Conservation (phyloP, 768 basidiomycete species). For the Amanita phalloides region DNA sequence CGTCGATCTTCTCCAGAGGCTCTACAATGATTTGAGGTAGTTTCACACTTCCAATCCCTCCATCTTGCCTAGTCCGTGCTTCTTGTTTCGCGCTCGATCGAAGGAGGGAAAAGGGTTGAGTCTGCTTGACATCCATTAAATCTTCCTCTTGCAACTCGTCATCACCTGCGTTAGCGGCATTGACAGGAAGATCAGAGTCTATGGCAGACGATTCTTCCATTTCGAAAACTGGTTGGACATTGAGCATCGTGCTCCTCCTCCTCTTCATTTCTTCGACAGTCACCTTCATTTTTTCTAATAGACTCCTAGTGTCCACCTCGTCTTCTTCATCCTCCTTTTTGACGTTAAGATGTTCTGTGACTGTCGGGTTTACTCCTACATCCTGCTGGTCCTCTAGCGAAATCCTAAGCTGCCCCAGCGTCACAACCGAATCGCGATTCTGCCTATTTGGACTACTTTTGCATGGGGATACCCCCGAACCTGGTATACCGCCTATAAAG, state of each 20-base stretch:
- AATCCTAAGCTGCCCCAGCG: neutral
- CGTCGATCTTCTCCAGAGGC: neutral
- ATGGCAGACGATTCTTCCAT: neutral
- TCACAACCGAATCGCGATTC: neutral
- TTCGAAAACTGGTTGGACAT: neutral
- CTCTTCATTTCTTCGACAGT: conserved; percentile 38
- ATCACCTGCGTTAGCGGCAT: neutral
- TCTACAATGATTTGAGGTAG: neutral
- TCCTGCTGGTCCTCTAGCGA: neutral
- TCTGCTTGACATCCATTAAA: neutral
- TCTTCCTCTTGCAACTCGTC: neutral
- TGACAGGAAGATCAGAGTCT: neutral
- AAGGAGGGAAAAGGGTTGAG: neutral
- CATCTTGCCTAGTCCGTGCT: neutral
- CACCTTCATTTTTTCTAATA: conserved; percentile 39
- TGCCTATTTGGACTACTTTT: conserved; percentile 2
- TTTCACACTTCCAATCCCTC: neutral
- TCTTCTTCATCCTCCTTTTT: conserved; percentile 9
- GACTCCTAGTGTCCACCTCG: conserved; percentile 26
- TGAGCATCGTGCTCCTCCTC: conserved; percentile 21
- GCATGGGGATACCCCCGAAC: conserved; percentile 27
- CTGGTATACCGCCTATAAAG: conserved; percentile 44
- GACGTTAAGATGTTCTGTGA: neutral
- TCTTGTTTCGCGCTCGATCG: neutral
- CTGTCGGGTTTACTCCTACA: neutral